Evolutionary conservation across 2,329 filamentous ascomycete genomes (phyloP).

Genomic region (Ophiostoma pallidulum): DNA sequence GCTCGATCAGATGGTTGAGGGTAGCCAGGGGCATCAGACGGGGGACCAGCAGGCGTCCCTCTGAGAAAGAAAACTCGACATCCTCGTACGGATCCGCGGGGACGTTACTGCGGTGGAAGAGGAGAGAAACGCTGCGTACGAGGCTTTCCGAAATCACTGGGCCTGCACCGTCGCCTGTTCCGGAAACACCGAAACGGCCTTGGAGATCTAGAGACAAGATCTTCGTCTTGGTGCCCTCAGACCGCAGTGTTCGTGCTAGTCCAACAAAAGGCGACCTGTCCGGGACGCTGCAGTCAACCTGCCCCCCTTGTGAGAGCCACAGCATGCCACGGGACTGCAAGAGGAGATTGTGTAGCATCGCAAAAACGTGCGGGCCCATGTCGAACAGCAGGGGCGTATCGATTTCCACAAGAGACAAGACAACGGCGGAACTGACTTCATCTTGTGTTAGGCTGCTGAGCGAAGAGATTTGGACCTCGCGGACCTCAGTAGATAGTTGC

Average conservation of each 20-base stretch:
- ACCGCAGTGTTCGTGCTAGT: conserved; percentile 38
- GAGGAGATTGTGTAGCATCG: conserved; percentile 31
- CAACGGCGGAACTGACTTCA: conserved; percentile 22
- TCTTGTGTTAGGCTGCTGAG: background rate
- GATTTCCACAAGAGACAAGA: conserved; percentile 39
- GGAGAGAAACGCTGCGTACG: background rate
- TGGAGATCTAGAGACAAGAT: conserved; percentile 36
- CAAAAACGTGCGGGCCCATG: conserved; percentile 32
- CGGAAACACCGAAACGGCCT: background rate
- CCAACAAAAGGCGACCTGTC: conserved; percentile 33
- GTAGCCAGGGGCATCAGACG: conserved; percentile 31
- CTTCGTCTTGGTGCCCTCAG: conserved; percentile 36
- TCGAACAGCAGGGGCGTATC: conserved; percentile 26
- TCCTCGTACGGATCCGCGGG: background rate
- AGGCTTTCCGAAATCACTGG: background rate
- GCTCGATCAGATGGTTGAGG: conserved; percentile 38
- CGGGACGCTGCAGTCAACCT: conserved; percentile 27
- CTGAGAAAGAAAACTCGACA: conserved; percentile 28
- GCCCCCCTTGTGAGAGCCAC: conserved; percentile 38
- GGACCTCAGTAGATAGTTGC: background rate
- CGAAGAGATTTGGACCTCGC: background rate
- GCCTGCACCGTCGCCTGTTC: no score
- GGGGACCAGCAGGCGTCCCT: conserved; percentile 26
- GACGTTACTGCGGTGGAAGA: conserved; percentile 13
- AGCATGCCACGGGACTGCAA: conserved; percentile 30